Evolutionary conservation across 176 grass and related monocot genomes (phyloP), one percentile per base, ranked within the genome.

Genomic region (Tillandsia leiboldiana): DNA sequence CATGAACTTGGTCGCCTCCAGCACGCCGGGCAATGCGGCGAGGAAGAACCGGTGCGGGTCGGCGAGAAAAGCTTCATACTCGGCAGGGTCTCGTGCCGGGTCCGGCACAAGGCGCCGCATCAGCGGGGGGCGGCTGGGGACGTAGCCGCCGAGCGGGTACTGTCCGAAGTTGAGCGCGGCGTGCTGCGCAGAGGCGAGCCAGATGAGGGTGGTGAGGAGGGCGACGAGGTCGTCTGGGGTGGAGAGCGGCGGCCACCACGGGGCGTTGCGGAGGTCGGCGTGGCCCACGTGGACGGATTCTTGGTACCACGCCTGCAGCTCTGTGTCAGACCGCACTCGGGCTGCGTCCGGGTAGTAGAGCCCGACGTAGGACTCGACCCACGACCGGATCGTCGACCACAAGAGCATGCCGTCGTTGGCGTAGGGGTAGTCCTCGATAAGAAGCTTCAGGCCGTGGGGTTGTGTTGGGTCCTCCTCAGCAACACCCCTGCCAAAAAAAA

Each of bases 1-100:
- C 94, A 99, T 99, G 81, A 93, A 93, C 81, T 93, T 93, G 64
- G 89, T 99, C 53, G 94, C 94, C 87, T 99, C 90, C 58, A 99
- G 80, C 51, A 93, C 84, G 24, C 89, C 83, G 4, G 94, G 89
- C 86, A 88, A 84, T 58, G 94, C 84, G 74, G 86, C 77, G 3
- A 99, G 94, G 89, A 99, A 99, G 76, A 88, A 99, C 2, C 87
- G 84, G 76, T 90, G 94, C 58, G 94, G 87, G 76, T 93, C 87
- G 54, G 94, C 87, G 12, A 99, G 72, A 78, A 99, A 88, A 68
- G 20, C 75, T 33, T 74, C 72, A 65, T 90, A 87, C 72, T 93
- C 94, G 10, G 65, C 83, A 18, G 73, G 69, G 75, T 92, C 84
- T 42, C 33, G 48, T 49, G 78, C 26, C 15, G 69, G 72, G 1